A percentile compares a stretch with the other conserved stretches of the same genome.
These are phyloP conservation scores for Fusarium sp. DNA, from an alignment of 2,329 filamentous ascomycete genomes.

Conservation along the genomic window DNA sequence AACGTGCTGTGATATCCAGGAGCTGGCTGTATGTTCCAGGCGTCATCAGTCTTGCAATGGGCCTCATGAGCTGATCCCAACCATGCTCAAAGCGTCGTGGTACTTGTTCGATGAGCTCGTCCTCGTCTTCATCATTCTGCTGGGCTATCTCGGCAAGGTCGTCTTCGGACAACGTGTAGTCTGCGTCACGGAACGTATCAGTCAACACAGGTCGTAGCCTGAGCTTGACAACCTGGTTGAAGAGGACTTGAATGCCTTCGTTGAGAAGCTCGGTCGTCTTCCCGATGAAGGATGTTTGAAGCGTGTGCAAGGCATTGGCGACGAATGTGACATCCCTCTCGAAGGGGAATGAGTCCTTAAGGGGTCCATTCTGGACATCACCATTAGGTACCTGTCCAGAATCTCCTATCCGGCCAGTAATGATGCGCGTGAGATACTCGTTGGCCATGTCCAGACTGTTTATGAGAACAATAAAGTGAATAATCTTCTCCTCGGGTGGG, in stretches of 20 bases:
- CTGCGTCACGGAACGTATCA: constrained; percentile 91
- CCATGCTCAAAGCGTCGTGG: constrained; percentile 82
- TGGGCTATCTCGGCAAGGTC: constrained; percentile 67
- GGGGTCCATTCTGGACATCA: constrained; percentile 52
- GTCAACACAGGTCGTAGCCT: constrained; percentile 85
- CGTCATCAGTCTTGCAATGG: constrained; percentile 87
- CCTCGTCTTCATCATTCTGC: constrained; percentile 65
- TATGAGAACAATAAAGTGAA: constrained; percentile 90
- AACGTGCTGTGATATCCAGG: constrained; percentile 76
- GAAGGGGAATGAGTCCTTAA: constrained; percentile 81
- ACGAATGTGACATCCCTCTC: constrained; percentile 79
- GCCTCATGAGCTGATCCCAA: constrained; percentile 88
- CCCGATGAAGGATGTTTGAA: constrained; percentile 77
- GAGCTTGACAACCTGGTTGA: constrained; percentile 86
- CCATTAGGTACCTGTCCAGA: constrained; percentile 51
- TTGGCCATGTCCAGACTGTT: constrained; percentile 95
- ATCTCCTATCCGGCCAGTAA: constrained; percentile 71
- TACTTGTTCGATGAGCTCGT: constrained; percentile 72
- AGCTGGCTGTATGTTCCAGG: constrained; percentile 79
- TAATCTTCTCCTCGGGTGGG: constrained; percentile 87
- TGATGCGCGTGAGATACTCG: constrained; percentile 90
- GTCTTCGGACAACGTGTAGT: constrained; percentile 78
- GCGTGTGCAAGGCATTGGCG: constrained; percentile 70
- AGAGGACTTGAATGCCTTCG: constrained; percentile 87
- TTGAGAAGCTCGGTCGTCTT: constrained; percentile 86